phyloP scores from a whole-genome alignment of 2,329 filamentous ascomycete genomes.

The Basipetospora sp. region DNA sequence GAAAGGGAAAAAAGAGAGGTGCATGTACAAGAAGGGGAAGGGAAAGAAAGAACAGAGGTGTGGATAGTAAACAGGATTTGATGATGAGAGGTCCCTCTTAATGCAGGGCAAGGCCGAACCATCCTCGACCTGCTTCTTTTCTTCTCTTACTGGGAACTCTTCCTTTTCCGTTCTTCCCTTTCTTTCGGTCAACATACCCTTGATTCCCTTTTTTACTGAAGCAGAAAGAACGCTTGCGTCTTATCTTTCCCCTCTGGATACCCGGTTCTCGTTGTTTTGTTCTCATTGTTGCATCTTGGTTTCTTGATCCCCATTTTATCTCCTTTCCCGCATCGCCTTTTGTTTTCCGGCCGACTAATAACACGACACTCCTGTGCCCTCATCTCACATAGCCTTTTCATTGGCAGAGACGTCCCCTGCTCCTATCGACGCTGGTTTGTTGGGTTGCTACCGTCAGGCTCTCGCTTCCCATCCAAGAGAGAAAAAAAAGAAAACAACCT shows the following conservation, averaged over 20 bases:
- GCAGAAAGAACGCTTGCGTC: too few relatives aligned
- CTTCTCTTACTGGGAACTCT: background rate
- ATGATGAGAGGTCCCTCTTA: too few relatives aligned
- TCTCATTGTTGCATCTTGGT: too few relatives aligned
- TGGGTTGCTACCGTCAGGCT: background rate
- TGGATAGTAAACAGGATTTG: too few relatives aligned
- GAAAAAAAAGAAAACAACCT: too few relatives aligned
- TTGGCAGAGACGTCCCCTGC: background rate
- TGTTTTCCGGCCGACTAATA: slow-evolving; percentile 3
- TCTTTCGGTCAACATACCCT: background rate
- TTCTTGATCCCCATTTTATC: too few relatives aligned
- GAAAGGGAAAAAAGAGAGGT: background rate
- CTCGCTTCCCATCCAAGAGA: too few relatives aligned
- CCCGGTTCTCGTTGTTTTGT: too few relatives aligned
- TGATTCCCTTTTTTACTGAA: too few relatives aligned
- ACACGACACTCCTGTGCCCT: background rate
- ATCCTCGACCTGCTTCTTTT: background rate
- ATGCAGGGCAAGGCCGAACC: background rate
- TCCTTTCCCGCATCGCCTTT: background rate
- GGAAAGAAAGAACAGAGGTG: background rate
- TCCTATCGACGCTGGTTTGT: background rate
- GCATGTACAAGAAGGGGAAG: background rate
- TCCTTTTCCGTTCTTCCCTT: slow-evolving; percentile 2
- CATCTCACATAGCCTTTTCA: too few relatives aligned
- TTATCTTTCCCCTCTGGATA: too few relatives aligned